Percentiles rank a stretch among this genome's conserved stretches.
These are phyloP conservation scores for Nigrograna mackinnonii DNA, from an alignment of 2,329 filamentous ascomycete genomes.

Conservation along the genomic window DNA sequence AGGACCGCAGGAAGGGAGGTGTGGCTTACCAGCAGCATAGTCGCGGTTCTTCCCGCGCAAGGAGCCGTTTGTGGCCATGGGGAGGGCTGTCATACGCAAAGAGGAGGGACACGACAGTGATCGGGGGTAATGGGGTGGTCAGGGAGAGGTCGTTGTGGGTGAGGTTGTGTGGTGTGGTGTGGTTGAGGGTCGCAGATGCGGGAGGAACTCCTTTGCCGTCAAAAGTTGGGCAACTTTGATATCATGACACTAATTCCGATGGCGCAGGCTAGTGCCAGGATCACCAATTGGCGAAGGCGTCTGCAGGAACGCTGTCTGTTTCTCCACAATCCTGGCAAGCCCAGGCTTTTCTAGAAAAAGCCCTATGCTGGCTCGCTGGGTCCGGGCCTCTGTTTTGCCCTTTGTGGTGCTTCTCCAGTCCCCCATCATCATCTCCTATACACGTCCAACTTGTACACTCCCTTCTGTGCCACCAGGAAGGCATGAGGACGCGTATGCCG, in stretches of 20 bases:
- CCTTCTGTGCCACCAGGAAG: too few species aligned
- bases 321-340: neutral
- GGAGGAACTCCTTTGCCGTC: neutral
- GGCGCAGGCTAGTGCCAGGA: conserved; percentile 8
- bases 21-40: conserved; percentile 21
- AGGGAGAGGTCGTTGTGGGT: neutral
- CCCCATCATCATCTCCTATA: too few species aligned
- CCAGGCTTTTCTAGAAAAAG: conserved; percentile 1
- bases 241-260: conserved; percentile 4
- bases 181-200: too few species aligned
- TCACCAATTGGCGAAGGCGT: conserved; percentile 1
- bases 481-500: too few species aligned
- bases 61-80: conserved; percentile 30
- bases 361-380: neutral
- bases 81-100: neutral
- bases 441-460: too few species aligned
- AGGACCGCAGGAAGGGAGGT: neutral
- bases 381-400: conserved; percentile 1
- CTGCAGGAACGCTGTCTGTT: conserved; percentile 2
- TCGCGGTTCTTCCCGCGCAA: conserved; percentile 23
- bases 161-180: conserved; percentile 4
- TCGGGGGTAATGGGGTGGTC: neutral
- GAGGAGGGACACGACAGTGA: neutral
- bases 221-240: conserved; percentile 4
- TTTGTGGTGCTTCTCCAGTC: neutral